Evolutionary conservation across 805 yeast species (phyloP), one percentile per base, ranked within the genome.

Genomic region (Saturnispora bothae): DNA sequence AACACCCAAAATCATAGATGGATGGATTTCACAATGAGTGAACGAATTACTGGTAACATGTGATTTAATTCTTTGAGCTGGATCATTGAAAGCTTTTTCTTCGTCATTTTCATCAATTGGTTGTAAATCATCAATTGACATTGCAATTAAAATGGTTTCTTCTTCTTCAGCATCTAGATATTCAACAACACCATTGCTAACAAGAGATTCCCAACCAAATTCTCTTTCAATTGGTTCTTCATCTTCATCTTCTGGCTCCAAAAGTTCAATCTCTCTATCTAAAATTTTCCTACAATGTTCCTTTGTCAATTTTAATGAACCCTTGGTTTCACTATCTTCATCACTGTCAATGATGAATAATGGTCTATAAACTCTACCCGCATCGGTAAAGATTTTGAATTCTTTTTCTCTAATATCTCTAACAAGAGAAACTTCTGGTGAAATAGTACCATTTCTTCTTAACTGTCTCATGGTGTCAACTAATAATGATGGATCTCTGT

Each of bases 81-180:
- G 81, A 53, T 80, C 86, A 40, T 61, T 47, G 32, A 52, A 51
- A 32, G 50, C 15, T 26, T 26, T 65, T 46, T 63, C 57, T 42
- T 62, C 64, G 29, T 48, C 49, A 36, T 60, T 66, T 31, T 49
- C 49, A 37, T 61, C 66, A 20, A 48, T 43, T 19, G 86, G 75
- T 45, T 81, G 86, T 57, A 92, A 69, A 63, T 92, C 99, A 60
- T 92, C 99, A 2, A 95, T 96, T 14, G 95, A 81, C 98, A 92
- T 92, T 28, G 98, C 96, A 65, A 92, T 92, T 84, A 92, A 80
- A 38, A 85, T 83, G 1, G 97, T 88, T 65, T 92, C 98, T 60
- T 92, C 98, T 68, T 92, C 98, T 62, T 92, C 98, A 9, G 97
- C 98, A 63, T 92, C 99, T 42, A 92, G 82, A 54, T 92, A 92